A percentile compares a stretch with the other conserved stretches of the same genome.
Evolutionary conservation across 1,139 yeast genomes (phyloP).

Genomic region (Torulaspora globosa): DNA sequence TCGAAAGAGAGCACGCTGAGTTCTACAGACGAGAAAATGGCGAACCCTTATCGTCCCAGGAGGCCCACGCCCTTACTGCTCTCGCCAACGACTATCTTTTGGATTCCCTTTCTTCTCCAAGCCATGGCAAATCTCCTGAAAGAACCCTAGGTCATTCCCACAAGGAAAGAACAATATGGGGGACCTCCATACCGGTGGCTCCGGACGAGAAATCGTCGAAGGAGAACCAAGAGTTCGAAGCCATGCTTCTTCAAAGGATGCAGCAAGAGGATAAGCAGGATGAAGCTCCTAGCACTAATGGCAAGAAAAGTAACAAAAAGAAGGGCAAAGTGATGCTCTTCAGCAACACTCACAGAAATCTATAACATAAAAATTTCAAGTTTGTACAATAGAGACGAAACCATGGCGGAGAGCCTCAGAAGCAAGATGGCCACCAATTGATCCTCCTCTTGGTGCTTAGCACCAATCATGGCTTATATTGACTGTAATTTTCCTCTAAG

Average conservation of each 20-base stretch:
- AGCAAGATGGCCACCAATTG: background rate
- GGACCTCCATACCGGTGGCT: conserved; percentile 48
- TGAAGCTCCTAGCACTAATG: conserved; percentile 7
- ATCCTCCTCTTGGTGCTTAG: background rate
- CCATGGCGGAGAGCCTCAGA: too few relatives aligned
- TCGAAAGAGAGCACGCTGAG: conserved; percentile 54
- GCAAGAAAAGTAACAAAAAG: conserved; percentile 24
- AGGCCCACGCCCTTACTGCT: conserved; percentile 1
- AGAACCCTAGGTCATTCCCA: conserved; percentile 6
- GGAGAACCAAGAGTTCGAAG: conserved; percentile 33
- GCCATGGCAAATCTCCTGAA: conserved; percentile 1
- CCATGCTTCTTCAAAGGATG: conserved; percentile 29
- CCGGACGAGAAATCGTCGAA: conserved; percentile 27
- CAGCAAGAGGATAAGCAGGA: conserved; percentile 14
- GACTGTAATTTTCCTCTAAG: conserved; percentile 1
- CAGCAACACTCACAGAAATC: conserved; percentile 23
- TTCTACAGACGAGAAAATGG: conserved; percentile 58
- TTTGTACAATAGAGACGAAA: too few relatives aligned
- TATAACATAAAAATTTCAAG: conserved; percentile 7
- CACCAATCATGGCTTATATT: background rate
- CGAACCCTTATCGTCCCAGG: conserved; percentile 11
- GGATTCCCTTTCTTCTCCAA: conserved; percentile 19
- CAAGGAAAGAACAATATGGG: conserved; percentile 54
- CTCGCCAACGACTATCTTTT: conserved; percentile 7
- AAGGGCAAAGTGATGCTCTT: conserved; percentile 31